Evolutionary conservation across 441 rosid species (phyloP), one percentile per base, ranked within the genome.

Genomic region (Erodium texanum): DNA sequence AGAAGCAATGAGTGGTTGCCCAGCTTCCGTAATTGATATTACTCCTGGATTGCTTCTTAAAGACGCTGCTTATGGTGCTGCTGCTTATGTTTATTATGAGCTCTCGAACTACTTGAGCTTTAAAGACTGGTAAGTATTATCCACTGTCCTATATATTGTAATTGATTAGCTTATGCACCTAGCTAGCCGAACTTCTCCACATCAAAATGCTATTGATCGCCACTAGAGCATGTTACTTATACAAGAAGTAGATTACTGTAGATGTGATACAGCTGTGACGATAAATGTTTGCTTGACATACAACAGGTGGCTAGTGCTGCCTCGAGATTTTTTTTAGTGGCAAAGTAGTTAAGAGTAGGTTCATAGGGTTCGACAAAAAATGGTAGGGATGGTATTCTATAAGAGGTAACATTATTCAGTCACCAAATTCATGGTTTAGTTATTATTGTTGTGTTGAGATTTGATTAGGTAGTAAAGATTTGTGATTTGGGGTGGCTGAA

Each of bases 61-160:
- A 81, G 98, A 94, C 74, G 99, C 99, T 67, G 98, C 96, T 27
- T 94, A 89, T 77, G 97, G 91, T 79, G 99, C 98, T 70, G 90
- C 97, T 74, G 98, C 99, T 71, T 95, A 90, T 78, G 93, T 95
- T 70, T 95, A 95, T 77, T 95, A 95, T 84, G 99, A 95, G 86
- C 94, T 95, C 75, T 95, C 99, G 34, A 95, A 90, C 78, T 95
- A 89, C 80, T 81, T 95, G 66, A 89, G 83, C 85, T 95, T 95
- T 86, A 85, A 85, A 81, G 97, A 92, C 79, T 95, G 99, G 99
- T 95, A 79, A 68, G 63, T 66, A 58, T 70, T 74, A 50, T 78
- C 24, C 12, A 10, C 54, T 67, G 5, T 63, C 43, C 16, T 67
- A 62, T 34, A 12, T 67, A 7, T 69, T 63, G 38, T 64, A 24